phyloP scores from a whole-genome alignment of 148 eudicot species.

The Rhododendron kiyosumense region DNA sequence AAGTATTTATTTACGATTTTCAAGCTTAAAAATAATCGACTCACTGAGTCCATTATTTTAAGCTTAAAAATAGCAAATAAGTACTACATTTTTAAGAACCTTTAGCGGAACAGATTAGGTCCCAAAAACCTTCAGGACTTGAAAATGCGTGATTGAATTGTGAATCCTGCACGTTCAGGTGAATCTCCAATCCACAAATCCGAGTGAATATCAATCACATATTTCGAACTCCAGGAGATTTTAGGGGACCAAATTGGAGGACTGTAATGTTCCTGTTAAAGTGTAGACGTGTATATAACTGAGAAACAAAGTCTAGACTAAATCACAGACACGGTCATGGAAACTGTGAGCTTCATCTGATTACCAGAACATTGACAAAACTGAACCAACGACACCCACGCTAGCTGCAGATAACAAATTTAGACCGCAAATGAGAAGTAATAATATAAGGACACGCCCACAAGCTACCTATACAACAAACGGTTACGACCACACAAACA shows the following conservation, averaged over 20 bases:
- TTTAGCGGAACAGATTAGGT: neutral
- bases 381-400: slow-evolving; percentile 43
- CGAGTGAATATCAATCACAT: neutral
- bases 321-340: neutral
- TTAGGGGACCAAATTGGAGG: neutral
- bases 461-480: slow-evolving; percentile 56
- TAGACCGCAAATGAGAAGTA: slow-evolving; percentile 24
- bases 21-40: too few species aligned
- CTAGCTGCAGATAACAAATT: slow-evolving; percentile 51
- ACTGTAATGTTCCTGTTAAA: neutral
- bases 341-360: slow-evolving; percentile 22
- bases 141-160: neutral
- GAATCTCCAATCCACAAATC: neutral
- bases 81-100: too few species aligned
- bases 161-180: neutral
- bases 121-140: neutral
- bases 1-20: too few species aligned
- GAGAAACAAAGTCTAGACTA: neutral
- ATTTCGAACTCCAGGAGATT: neutral
- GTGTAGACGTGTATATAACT: neutral
- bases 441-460: slow-evolving; percentile 20
- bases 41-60: too few species aligned
- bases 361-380: slow-evolving; percentile 61
- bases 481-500: slow-evolving; percentile 37
- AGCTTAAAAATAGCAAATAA: too few species aligned